Base-by-base conservation (phyloP, 352 stramenopile species). In the Hyaloperonospora brassicae region DNA sequence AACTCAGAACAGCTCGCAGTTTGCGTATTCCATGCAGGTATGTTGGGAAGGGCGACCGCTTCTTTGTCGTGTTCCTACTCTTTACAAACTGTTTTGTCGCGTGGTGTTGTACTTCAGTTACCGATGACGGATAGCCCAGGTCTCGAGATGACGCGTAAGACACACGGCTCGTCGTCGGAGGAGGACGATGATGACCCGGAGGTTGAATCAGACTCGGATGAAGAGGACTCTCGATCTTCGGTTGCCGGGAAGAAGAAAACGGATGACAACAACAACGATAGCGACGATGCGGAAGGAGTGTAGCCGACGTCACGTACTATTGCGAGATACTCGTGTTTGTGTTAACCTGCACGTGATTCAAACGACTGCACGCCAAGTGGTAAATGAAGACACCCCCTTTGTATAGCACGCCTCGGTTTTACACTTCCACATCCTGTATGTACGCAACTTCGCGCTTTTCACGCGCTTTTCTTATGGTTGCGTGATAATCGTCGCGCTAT, bases 11-110 rank as follows among this genome's bases (percentile, higher is more conserved):
- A 89, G 77, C 49, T 92, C 84, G 14, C 81, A 92, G 59, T 87
- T 88, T 64, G 84, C 84, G 24, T 91, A 86, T 57, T 92, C 84
- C 12, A 90, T 89, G 67, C 82, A 87, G 73, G 75, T 86, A 66
- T 24, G 67, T 45, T 50, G 21, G 17, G 46, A 57, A 9, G 9
- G 2, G 50, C 23, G 24, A 51, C 30, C 8, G 27, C 0, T 34
- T 34, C 8, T 25, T 11, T 10, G 21, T 21, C 34, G 2, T 38
- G 2, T 45, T 75, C 51, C 35, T 78, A 5, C n/a, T 44, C n/a
- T 40, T 51, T 50, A 42, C 66, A 51, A 44, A 39, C 14, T n/a
- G 11, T 31, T 40, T 51, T 22, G 6, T 50, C 8, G 56, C 58
- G 30, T 40, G n/a, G 49, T 61, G n/a, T 31, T 60, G 17, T 40